Percentiles rank a stretch among this genome's conserved stretches.
Conservation (phyloP, 371 early-diverging fungal genomes). For the Rhizopus stolonifer region DNA sequence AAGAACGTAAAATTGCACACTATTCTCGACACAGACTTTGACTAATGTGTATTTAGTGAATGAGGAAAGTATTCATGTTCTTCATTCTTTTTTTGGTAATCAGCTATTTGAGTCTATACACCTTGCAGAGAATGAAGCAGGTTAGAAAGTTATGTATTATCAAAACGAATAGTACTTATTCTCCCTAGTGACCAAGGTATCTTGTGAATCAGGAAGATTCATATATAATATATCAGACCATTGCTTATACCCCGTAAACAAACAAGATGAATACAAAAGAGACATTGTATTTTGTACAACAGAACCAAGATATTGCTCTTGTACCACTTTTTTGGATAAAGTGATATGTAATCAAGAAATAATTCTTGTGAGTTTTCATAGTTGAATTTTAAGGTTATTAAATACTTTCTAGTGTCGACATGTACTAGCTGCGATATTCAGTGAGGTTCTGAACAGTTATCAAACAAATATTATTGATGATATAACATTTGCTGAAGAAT, state of each 20-base stretch:
- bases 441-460: constrained; percentile 10
- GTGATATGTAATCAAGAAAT: constrained; percentile 4
- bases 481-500: constrained; percentile 21
- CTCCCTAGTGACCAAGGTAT: constrained; percentile 17
- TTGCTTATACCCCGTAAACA: constrained; percentile 3
- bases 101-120: constrained; percentile 24
- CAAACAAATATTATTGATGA: constrained; percentile 4
- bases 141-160: constrained; percentile 8
- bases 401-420: constrained; percentile 23
- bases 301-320: constrained; percentile 24
- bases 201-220: constrained; percentile 17
- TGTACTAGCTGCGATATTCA: constrained; percentile 17
- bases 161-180: no score
- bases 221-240: constrained; percentile 24
- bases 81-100: constrained; percentile 13
- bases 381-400: no score
- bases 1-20: constrained; percentile 1
- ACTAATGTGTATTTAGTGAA: constrained; percentile 9
- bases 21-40: no score
- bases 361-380: constrained; percentile 14
- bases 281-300: constrained; percentile 15
- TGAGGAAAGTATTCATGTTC: constrained; percentile 11
- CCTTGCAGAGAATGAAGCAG: constrained; percentile 24
- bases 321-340: constrained; percentile 13
- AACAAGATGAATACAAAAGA: constrained; percentile 1